Percentiles rank a stretch among this genome's conserved stretches.
Evolutionary conservation across 2,329 filamentous ascomycete genomes (phyloP).

Genomic region (Cordyceps cateniannulata): DNA sequence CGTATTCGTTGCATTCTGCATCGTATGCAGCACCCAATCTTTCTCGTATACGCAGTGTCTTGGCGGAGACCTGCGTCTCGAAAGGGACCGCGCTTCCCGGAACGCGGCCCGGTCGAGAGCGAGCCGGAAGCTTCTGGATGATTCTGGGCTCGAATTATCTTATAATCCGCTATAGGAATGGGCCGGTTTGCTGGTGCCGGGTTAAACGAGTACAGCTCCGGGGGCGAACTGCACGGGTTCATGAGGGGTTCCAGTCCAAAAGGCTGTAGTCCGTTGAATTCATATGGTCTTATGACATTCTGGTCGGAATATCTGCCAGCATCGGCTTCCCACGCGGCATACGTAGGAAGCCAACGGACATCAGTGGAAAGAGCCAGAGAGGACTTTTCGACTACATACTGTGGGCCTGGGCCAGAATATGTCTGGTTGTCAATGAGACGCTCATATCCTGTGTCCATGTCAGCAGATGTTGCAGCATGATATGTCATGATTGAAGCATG

Average conservation of each 20-base stretch:
- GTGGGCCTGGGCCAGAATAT: background rate
- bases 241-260: background rate
- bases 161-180: background rate
- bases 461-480: background rate
- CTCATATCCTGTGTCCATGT: background rate
- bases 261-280: background rate
- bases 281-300: background rate
- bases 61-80: constrained; percentile 44
- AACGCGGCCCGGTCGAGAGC: background rate
- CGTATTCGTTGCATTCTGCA: constrained; percentile 58
- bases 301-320: constrained; percentile 1
- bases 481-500: background rate
- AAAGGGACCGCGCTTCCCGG: constrained; percentile 45
- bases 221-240: background rate
- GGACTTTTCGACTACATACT: constrained; percentile 11
- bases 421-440: background rate
- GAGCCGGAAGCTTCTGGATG: background rate
- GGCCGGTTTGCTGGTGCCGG: background rate
- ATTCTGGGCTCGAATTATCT: background rate
- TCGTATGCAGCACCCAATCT: constrained; percentile 52
- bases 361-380: constrained; percentile 1
- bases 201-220: background rate
- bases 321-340: background rate
- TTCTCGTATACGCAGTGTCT: constrained; percentile 50
- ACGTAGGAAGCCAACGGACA: background rate